Conservation (phyloP, 345 rosid genomes). For the Crucihimalaya himalaica region DNA sequence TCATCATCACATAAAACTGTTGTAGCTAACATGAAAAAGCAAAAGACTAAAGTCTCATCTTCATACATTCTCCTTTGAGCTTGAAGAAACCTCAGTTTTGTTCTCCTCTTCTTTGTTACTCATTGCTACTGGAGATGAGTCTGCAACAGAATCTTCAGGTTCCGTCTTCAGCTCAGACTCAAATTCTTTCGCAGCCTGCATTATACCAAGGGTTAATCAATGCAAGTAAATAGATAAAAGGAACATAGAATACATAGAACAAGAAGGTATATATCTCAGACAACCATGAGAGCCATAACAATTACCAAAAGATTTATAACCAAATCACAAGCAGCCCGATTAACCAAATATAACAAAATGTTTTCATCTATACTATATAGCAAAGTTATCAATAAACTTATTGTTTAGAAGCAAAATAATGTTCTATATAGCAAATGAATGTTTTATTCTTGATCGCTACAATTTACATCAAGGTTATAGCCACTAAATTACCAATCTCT, state of each 20-base stretch:
- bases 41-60: constrained; percentile 15
- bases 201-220: constrained; percentile 14
- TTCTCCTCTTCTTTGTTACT: constrained; percentile 51
- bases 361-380: not conserved
- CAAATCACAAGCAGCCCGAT: not conserved
- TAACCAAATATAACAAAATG: constrained; percentile 5
- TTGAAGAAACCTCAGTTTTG: constrained; percentile 47
- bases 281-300: too few relatives aligned
- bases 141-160: constrained; percentile 51
- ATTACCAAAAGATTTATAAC: not conserved
- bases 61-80: constrained; percentile 77
- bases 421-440: too few relatives aligned
- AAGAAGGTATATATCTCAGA: not conserved
- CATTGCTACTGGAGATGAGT: constrained; percentile 41
- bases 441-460: not conserved
- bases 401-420: not conserved
- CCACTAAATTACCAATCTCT: not conserved
- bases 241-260: not conserved
- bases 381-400: not conserved
- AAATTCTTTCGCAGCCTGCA: constrained; percentile 95
- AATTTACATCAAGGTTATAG: not conserved
- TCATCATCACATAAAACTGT: constrained; percentile 26
- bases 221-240: not conserved
- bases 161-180: constrained; percentile 94
- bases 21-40: constrained; percentile 15